A percentile compares a stretch with the other conserved stretches of the same genome.
These are phyloP conservation scores for Beauveria caledonica DNA, from an alignment of 2,329 filamentous ascomycete genomes.

Conservation along the genomic window DNA sequence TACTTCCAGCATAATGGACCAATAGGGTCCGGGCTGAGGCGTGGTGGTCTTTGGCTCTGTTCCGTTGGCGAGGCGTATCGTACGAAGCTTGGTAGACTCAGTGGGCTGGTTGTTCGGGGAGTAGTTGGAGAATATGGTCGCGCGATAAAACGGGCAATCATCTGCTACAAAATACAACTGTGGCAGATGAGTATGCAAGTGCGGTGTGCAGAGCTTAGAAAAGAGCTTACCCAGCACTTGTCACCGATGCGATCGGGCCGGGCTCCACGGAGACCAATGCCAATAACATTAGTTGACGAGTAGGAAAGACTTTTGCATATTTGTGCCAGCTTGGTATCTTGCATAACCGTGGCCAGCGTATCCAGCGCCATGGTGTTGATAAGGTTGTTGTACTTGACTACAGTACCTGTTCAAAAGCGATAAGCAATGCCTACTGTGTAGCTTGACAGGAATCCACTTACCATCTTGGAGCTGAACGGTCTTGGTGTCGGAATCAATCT, in stretches of 20 bases:
- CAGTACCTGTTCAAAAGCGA: conserved; percentile 38
- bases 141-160: conserved; percentile 91
- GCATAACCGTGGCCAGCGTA: conserved; percentile 70
- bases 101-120: conserved; percentile 87
- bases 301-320: conserved; percentile 91
- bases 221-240: conserved; percentile 80
- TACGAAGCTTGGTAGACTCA: conserved; percentile 66
- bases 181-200: neutral
- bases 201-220: no score
- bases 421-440: neutral
- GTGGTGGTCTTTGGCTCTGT: conserved; percentile 52
- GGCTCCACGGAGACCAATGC: conserved; percentile 84
- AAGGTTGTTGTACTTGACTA: conserved; percentile 75
- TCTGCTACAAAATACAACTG: conserved; percentile 90
- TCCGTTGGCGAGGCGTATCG: conserved; percentile 69
- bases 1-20: conserved; percentile 95
- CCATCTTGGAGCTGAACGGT: conserved; percentile 68
- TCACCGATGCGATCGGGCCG: conserved; percentile 95
- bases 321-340: conserved; percentile 70
- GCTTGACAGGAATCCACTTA: neutral
- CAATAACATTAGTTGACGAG: conserved; percentile 94
- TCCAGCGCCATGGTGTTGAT: conserved; percentile 89
- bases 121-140: conserved; percentile 97
- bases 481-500: conserved; percentile 73
- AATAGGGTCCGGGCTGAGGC: conserved; percentile 72